Conservation (phyloP, 1,284 basidiomycete genomes). For the Thelephora terrestris region DNA sequence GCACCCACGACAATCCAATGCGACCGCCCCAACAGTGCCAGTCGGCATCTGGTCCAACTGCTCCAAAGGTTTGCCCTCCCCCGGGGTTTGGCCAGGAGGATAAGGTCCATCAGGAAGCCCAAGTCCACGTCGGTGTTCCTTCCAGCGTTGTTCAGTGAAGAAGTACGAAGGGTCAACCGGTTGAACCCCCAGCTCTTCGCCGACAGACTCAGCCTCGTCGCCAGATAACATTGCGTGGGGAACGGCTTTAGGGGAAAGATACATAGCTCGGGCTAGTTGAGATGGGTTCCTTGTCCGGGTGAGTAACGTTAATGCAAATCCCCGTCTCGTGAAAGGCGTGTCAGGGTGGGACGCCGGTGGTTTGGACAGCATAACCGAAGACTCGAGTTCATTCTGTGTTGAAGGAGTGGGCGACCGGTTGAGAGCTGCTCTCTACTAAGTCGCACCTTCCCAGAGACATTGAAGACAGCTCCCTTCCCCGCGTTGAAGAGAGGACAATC, state of each 20-base stretch:
- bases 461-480: slow-evolving; percentile 75
- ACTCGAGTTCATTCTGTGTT: slow-evolving; percentile 65
- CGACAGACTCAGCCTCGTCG: slow-evolving; percentile 48
- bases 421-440: background rate
- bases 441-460: slow-evolving; percentile 59
- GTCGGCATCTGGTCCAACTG: slow-evolving; percentile 53
- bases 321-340: slow-evolving; percentile 49
- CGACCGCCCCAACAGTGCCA: slow-evolving; percentile 79
- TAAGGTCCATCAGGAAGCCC: slow-evolving; percentile 59
- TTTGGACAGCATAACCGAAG: slow-evolving; percentile 69
- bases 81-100: slow-evolving; percentile 19
- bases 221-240: slow-evolving; percentile 70
- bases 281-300: slow-evolving; percentile 66
- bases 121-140: slow-evolving; percentile 59
- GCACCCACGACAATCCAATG: slow-evolving; percentile 63
- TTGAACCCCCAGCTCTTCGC: slow-evolving; percentile 39
- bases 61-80: slow-evolving; percentile 13
- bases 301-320: slow-evolving; percentile 55
- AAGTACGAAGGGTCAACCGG: slow-evolving; percentile 68
- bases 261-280: slow-evolving; percentile 56
- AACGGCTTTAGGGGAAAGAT: slow-evolving; percentile 46
- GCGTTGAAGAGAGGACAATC: slow-evolving; percentile 73
- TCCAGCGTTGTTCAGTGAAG: slow-evolving; percentile 65
- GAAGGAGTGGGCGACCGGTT: background rate
- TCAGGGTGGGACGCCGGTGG: slow-evolving; percentile 55